phyloP scores from a whole-genome alignment of 495 filamentous ascomycete genomes.

The Penicillium pulvis region DNA sequence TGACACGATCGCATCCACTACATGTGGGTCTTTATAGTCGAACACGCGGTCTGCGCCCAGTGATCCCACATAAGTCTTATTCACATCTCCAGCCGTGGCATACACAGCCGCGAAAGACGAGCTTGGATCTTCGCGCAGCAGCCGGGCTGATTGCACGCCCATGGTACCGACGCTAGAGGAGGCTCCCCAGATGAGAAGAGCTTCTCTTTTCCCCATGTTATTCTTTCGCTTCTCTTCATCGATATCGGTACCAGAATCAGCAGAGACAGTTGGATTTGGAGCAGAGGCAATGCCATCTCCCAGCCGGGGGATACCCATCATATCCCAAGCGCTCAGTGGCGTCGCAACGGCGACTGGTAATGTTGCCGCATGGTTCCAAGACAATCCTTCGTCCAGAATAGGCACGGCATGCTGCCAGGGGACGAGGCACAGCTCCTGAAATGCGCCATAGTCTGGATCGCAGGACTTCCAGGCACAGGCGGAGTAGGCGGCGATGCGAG shows the following conservation, averaged over 20 bases:
- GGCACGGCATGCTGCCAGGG: constrained; percentile 38
- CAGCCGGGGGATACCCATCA: constrained; percentile 27
- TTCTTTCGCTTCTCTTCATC: not conserved
- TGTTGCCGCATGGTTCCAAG: constrained; percentile 46
- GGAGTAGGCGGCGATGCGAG: constrained; percentile 46
- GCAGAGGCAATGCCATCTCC: constrained; percentile 20
- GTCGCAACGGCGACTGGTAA: constrained; percentile 46
- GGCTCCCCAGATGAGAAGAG: constrained; percentile 50
- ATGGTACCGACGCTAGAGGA: constrained; percentile 48
- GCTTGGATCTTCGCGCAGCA: constrained; percentile 32
- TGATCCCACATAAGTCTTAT: constrained; percentile 44
- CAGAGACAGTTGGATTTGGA: not conserved
- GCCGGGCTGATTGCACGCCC: constrained; percentile 45
- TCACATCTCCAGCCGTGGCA: constrained; percentile 48
- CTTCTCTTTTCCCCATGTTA: constrained; percentile 26
- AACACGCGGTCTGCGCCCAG: constrained; percentile 53
- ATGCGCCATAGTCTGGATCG: constrained; percentile 47
- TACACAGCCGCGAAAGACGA: constrained; percentile 42
- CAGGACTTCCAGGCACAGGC: constrained; percentile 37
- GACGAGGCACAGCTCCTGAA: constrained; percentile 45
- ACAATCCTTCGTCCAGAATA: constrained; percentile 38
- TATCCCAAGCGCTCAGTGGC: constrained; percentile 34
- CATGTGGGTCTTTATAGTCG: constrained; percentile 47
- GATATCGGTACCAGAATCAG: not conserved
- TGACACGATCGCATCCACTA: constrained; percentile 45